phyloP scores from a whole-genome alignment of 169 alveolate species.

The Plasmodium sp. region DNA sequence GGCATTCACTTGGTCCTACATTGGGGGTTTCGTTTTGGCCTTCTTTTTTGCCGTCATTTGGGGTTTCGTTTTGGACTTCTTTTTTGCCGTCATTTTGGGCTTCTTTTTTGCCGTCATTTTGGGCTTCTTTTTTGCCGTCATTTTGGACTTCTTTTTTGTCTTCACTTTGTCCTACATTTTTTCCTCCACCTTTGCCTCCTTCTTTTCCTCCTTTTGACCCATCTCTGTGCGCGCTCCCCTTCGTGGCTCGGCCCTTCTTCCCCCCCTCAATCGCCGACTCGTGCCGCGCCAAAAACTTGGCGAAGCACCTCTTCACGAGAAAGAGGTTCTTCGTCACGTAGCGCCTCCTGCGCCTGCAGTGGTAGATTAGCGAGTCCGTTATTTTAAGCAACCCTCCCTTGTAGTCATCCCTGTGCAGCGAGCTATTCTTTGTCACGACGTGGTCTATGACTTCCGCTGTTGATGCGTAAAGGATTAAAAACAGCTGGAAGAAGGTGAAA shows the following conservation, averaged over 20 bases:
- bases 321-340: constrained; percentile 42
- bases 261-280: not conserved
- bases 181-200: not conserved
- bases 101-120: not conserved
- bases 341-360: constrained; percentile 20
- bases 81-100: not conserved
- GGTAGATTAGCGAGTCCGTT: constrained; percentile 20
- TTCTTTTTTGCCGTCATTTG: not conserved
- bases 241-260: not conserved
- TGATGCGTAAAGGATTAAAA: constrained; percentile 40
- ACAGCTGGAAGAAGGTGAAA: constrained; percentile 46
- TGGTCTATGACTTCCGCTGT: constrained; percentile 47
- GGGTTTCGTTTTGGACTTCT: not conserved
- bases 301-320: constrained; percentile 44
- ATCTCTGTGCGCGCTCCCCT: not conserved
- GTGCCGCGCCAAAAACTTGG: not conserved
- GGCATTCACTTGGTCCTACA: not conserved
- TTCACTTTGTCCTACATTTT: not conserved
- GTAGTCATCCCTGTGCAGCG: constrained; percentile 71
- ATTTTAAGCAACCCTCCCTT: constrained; percentile 15
- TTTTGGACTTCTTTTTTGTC: not conserved
- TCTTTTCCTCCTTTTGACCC: not conserved
- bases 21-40: not conserved
- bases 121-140: too few relatives aligned
- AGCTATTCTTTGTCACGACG: constrained; percentile 5